A percentile compares a stretch with the other conserved stretches of the same genome.
Conservation (phyloP, 2,329 filamentous ascomycete genomes). For the Aureobasidium sp. region DNA sequence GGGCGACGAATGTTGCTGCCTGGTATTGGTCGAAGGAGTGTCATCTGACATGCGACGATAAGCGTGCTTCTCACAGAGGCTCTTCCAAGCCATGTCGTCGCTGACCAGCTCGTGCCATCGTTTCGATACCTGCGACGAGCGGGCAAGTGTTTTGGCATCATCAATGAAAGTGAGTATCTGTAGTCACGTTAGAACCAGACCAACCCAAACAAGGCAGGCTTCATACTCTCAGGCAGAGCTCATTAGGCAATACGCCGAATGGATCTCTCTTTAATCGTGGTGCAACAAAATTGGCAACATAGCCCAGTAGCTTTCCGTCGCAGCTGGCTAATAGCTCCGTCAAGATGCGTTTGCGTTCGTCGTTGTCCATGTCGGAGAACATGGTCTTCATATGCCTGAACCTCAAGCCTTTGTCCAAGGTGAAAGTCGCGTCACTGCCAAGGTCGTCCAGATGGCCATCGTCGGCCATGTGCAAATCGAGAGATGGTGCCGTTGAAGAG, state of each 20-base stretch:
- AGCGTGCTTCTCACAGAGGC: conserved; percentile 90
- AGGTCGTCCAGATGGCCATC: conserved; percentile 24
- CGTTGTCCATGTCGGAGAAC: conserved; percentile 69
- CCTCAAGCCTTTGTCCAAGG: conserved; percentile 25
- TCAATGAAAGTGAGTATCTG: conserved; percentile 95
- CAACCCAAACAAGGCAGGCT: background rate
- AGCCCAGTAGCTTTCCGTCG: conserved; percentile 90
- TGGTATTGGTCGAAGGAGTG: conserved; percentile 12
- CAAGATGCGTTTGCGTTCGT: conserved; percentile 72
- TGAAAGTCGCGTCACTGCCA: conserved; percentile 22
- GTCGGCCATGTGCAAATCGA: conserved; percentile 55
- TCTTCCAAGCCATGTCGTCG: conserved; percentile 98
- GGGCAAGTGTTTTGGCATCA: conserved; percentile 85
- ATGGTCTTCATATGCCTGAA: conserved; percentile 70
- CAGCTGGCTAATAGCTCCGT: conserved; percentile 88
- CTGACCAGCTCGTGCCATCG: conserved; percentile 89
- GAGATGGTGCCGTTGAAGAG: conserved; percentile 66
- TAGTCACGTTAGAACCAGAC: conserved; percentile 10
- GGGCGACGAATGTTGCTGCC: conserved; percentile 20
- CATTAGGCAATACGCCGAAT: conserved; percentile 84
- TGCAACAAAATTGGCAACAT: conserved; percentile 92
- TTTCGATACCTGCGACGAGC: conserved; percentile 91
- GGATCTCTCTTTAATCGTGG: conserved; percentile 93
- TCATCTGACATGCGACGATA: conserved; percentile 56
- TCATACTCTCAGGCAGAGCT: conserved; percentile 75